Evolutionary conservation across 176 grass and related monocot species (phyloP).

Genomic region (Eragrostis curvula): DNA sequence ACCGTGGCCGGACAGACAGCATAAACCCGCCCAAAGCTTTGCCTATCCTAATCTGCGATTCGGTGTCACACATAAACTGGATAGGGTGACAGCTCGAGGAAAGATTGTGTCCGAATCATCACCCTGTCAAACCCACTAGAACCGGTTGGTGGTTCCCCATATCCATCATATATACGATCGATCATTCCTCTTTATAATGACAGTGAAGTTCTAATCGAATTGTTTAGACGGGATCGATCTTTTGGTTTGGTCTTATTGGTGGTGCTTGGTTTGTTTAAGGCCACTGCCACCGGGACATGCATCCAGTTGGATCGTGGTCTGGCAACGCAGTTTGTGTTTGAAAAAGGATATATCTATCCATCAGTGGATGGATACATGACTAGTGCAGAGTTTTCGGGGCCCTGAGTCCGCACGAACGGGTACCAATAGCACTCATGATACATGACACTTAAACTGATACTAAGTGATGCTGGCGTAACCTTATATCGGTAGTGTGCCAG

Average conservation of each 20-base stretch:
- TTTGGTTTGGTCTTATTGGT: neutral
- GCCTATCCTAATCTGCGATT: slow-evolving; percentile 29
- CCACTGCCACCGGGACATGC: neutral
- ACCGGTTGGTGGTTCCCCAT: slow-evolving; percentile 10
- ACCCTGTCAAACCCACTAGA: slow-evolving; percentile 45
- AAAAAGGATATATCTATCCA: neutral
- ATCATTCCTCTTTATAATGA: slow-evolving; percentile 29
- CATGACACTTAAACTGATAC: neutral
- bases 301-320: slow-evolving; percentile 3
- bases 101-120: slow-evolving; percentile 55
- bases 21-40: slow-evolving; percentile 3
- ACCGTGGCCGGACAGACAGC: neutral
- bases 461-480: neutral
- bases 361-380: slow-evolving; percentile 1
- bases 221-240: slow-evolving; percentile 9
- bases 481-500: neutral
- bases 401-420: neutral
- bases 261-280: neutral
- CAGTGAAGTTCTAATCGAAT: slow-evolving; percentile 13
- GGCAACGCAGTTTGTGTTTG: neutral
- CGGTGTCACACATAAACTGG: slow-evolving; percentile 6
- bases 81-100: slow-evolving; percentile 40
- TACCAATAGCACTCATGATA: neutral
- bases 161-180: slow-evolving; percentile 2
- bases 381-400: neutral